These are phyloP conservation scores for Aureobasidium sp. DNA, from an alignment of 2,329 filamentous ascomycete species.

Conservation along the genomic window DNA sequence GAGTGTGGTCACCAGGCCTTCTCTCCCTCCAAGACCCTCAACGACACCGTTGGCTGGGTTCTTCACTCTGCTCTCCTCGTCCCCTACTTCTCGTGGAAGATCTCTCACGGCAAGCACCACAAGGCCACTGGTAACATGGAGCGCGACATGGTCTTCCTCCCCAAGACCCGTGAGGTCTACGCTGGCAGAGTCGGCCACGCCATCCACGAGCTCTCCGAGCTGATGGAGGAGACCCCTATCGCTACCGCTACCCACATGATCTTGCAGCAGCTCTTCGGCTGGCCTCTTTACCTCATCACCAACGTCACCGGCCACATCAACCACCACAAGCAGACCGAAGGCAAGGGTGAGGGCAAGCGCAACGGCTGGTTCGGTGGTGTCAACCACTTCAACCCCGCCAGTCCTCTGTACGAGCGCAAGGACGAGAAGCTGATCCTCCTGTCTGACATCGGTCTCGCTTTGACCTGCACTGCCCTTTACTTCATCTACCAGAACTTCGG, in stretches of 20 bases:
- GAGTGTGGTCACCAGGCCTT: too few relatives aligned
- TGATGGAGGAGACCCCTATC: slow-evolving; percentile 91
- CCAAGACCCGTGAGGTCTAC: slow-evolving; percentile 71
- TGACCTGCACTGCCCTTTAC: slow-evolving; percentile 54
- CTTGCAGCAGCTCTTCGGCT: slow-evolving; percentile 42
- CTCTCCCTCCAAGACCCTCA: too few relatives aligned
- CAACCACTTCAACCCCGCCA: slow-evolving; percentile 88
- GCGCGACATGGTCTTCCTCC: too few relatives aligned
- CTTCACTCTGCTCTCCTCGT: too few relatives aligned
- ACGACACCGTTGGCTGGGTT: too few relatives aligned
- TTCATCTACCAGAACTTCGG: slow-evolving; percentile 69
- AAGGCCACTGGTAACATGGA: too few relatives aligned
- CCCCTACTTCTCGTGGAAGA: too few relatives aligned
- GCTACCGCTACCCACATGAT: slow-evolving; percentile 66
- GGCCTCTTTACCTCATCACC: too few relatives aligned
- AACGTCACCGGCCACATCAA: slow-evolving; percentile 56
- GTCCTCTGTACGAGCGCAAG: slow-evolving; percentile 84
- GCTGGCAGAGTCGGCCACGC: slow-evolving; percentile 65
- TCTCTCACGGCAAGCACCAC: too few relatives aligned
- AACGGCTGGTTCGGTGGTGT: slow-evolving; percentile 76
- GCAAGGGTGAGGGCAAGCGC: slow-evolving; percentile 82
- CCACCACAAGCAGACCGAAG: slow-evolving; percentile 85
- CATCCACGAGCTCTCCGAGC: slow-evolving; percentile 73
- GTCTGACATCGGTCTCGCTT: slow-evolving; percentile 67
- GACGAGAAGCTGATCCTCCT: slow-evolving; percentile 80